Base-by-base conservation (phyloP, 2,329 filamentous ascomycete genomes). In the Westerdykella aurantiaca region DNA sequence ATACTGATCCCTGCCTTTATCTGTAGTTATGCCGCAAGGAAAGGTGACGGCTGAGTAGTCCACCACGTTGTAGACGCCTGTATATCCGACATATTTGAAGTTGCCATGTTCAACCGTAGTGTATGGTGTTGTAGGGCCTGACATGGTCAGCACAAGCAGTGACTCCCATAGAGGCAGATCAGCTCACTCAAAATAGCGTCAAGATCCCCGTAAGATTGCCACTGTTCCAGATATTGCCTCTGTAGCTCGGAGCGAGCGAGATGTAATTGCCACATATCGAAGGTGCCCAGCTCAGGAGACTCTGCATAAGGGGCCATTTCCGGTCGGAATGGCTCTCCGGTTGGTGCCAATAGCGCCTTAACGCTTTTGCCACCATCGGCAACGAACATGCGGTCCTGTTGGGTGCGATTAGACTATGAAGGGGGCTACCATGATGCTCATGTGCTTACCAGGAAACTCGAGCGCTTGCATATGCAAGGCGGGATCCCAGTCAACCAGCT, bases 401-500 rank as follows among this genome's bases (percentile, higher is more conserved):
- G 14, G 18, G 18, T 21, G 37, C 29, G 6, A 37, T 23, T 5
- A 38, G 11, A 33, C 16, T 21, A 21, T 21, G 6, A 21, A 21
- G 18, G 18, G 18, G 18, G n/a, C 18, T 29, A 9, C 5, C 57
- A 57, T 12, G 52, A 21, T 7, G 5, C 25, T 12, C 9, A 29
- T 29, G 11, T 29, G 44, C 65, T 51, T 53, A 72, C 71, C 31
- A 78, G 68, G 68, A 6, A 80, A 66, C 34, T 71, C 67, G 60
- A 78, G 69, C 0, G 73, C 74, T 42, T 76, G 66, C 14, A 64
- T 57, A 50, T 82, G 82, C 42, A 76, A 70, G 50, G 73, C 69
- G 17, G 76, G 64, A 52, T 77, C 61, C 73, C 80, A 78, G 3
- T 81, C 73, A 4, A 82, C 66, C 44, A 83, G 58, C 37, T 83